Conservation (phyloP, 1,139 yeast species). For the Nakaseomyces bracarensis region DNA sequence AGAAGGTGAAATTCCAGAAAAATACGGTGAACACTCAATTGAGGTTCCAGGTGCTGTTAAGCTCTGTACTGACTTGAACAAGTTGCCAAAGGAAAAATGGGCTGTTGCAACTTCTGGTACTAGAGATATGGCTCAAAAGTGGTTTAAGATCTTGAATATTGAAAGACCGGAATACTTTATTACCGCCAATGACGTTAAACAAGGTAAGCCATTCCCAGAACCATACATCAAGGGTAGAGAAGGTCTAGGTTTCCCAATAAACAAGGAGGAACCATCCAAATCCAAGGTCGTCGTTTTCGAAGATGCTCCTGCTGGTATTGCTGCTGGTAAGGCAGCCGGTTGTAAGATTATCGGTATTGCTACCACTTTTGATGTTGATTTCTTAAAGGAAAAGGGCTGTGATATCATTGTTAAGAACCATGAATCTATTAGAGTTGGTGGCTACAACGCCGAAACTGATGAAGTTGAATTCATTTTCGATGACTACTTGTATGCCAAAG, state of each 20-base stretch:
- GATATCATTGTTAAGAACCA: constrained; percentile 71
- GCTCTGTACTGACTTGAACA: constrained; percentile 36
- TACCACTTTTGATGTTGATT: constrained; percentile 63
- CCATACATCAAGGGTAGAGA: constrained; percentile 64
- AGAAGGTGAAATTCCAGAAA: constrained; percentile 65
- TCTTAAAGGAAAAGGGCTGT: constrained; percentile 68
- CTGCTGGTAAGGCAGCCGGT: constrained; percentile 79
- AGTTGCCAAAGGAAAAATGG: constrained; percentile 47
- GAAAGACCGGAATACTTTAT: constrained; percentile 64
- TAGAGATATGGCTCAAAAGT: constrained; percentile 63
- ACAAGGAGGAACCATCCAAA: constrained; percentile 30
- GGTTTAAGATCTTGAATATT: constrained; percentile 62
- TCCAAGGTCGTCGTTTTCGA: constrained; percentile 59
- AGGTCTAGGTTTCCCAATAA: constrained; percentile 45
- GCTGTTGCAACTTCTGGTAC: constrained; percentile 85
- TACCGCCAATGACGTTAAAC: constrained; percentile 67
- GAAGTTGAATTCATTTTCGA: constrained; percentile 32
- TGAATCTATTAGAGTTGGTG: constrained; percentile 39
- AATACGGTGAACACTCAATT: constrained; percentile 61
- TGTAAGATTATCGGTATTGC: constrained; percentile 78
- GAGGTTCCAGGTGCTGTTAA: constrained; percentile 72
- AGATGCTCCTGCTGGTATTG: constrained; percentile 83
- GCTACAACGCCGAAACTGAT: constrained; percentile 32
- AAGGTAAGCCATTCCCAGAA: constrained; percentile 80
- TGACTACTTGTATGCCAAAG: constrained; percentile 34